Conservation (phyloP, 257 asterid species). For the Scutellaria baicalensis region DNA sequence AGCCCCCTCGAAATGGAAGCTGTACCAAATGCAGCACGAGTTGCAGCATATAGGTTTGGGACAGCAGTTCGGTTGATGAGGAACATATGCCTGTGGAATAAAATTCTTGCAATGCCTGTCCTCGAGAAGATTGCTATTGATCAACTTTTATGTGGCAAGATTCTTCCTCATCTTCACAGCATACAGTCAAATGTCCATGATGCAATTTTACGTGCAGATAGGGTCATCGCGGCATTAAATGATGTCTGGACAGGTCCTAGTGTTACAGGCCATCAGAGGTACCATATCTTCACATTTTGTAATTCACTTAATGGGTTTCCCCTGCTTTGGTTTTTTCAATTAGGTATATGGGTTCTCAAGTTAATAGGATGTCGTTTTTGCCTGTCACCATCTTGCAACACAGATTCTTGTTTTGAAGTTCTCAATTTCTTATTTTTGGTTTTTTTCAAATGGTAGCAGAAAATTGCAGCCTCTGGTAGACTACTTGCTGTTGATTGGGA, state of each 20-base stretch:
- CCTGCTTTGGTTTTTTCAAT: neutral
- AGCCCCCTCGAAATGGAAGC: constrained; percentile 53
- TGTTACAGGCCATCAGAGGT: constrained; percentile 66
- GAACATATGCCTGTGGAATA: constrained; percentile 79
- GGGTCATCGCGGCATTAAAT: constrained; percentile 62
- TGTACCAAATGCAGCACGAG: constrained; percentile 84
- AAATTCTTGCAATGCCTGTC: constrained; percentile 63
- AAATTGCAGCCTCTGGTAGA: constrained; percentile 79
- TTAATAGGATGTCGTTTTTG: neutral
- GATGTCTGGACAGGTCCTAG: constrained; percentile 89
- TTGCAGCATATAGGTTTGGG: constrained; percentile 89
- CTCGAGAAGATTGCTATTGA: constrained; percentile 83
- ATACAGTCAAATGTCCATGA: constrained; percentile 71
- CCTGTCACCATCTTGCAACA: neutral
- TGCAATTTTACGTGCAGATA: constrained; percentile 67
- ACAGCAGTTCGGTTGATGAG: constrained; percentile 71
- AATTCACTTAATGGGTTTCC: neutral
- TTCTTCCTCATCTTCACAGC: constrained; percentile 91
- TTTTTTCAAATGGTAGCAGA: constrained; percentile 18
- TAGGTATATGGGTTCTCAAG: neutral
- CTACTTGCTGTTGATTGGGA: constrained; percentile 56
- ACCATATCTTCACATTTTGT: constrained; percentile 5
- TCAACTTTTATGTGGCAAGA: constrained; percentile 61
- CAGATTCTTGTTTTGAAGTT: neutral
- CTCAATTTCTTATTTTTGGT: too few relatives aligned